Evolutionary conservation across 108 stramenopile species (phyloP).

Genomic region (Cyclotella choctawhatcheeana): DNA sequence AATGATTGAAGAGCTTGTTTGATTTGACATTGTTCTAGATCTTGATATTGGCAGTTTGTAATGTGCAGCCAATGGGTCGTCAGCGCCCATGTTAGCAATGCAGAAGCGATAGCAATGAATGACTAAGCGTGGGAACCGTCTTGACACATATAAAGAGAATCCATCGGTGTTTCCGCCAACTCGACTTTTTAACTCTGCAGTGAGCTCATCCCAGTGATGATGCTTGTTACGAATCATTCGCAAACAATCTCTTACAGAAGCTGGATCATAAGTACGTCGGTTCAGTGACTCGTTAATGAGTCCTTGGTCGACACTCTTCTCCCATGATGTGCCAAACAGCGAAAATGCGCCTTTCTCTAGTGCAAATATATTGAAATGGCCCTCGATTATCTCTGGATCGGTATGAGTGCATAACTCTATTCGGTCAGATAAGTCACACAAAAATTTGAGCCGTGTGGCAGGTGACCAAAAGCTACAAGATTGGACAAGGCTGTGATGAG

Average conservation of each 20-base stretch:
- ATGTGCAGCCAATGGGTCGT: constrained; percentile 66
- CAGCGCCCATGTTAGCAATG: constrained; percentile 40
- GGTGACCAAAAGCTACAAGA: constrained; percentile 80
- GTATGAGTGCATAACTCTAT: constrained; percentile 72
- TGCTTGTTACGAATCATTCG: constrained; percentile 95
- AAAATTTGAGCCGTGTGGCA: constrained; percentile 79
- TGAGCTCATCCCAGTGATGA: constrained; percentile 94
- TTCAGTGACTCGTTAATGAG: constrained; percentile 83
- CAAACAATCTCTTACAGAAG: constrained; percentile 88
- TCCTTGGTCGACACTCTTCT: constrained; percentile 71
- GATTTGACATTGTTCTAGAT: background rate
- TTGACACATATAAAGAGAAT: constrained; percentile 78
- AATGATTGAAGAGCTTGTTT: background rate
- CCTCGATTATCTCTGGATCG: constrained; percentile 14
- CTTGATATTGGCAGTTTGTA: constrained; percentile 52
- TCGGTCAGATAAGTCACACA: constrained; percentile 91
- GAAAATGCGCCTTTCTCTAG: constrained; percentile 82
- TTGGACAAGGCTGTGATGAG: background rate
- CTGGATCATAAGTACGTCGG: constrained; percentile 92
- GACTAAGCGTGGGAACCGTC: constrained; percentile 81
- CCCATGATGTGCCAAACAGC: constrained; percentile 91
- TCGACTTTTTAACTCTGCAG: constrained; percentile 57
- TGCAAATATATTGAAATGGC: constrained; percentile 50
- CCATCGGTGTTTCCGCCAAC: constrained; percentile 67
- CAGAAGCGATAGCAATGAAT: constrained; percentile 91